These are phyloP conservation scores for Gryganskiella cystojenkinii DNA, from an alignment of 192 early-diverging fungal species.

Conservation along the genomic window DNA sequence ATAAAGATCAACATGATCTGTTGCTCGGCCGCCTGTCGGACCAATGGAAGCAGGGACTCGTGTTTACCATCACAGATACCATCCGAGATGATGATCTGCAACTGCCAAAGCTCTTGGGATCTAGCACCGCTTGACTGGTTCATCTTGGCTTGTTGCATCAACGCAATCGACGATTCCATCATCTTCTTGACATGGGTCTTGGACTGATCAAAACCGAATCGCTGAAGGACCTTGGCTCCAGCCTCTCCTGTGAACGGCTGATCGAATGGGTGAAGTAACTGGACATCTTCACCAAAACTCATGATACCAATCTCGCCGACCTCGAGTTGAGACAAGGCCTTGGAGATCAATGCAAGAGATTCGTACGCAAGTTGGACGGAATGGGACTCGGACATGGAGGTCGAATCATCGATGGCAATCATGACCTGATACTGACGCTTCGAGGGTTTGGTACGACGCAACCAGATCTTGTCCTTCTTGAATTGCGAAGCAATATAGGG, in stretches of 20 bases:
- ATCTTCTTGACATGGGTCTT: slow-evolving; percentile 88
- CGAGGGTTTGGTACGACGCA: slow-evolving; percentile 95
- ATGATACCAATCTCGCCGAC: slow-evolving; percentile 92
- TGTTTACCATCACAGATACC: slow-evolving; percentile 98
- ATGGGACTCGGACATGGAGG: slow-evolving; percentile 93
- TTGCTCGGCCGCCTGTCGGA: slow-evolving; percentile 84
- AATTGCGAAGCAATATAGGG: slow-evolving; percentile 99
- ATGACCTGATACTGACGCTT: slow-evolving; percentile 99
- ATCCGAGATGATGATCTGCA: slow-evolving; percentile 96
- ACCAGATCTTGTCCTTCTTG: slow-evolving; percentile 99
- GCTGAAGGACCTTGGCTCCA: slow-evolving; percentile 89
- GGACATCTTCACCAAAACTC: slow-evolving; percentile 90
- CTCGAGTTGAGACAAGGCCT: slow-evolving; percentile 93
- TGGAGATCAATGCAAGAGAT: slow-evolving; percentile 91
- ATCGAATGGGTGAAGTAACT: slow-evolving; percentile 96
- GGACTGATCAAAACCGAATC: slow-evolving; percentile 92
- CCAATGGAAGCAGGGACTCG: slow-evolving; percentile 81
- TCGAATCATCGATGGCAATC: slow-evolving; percentile 97
- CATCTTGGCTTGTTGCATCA: slow-evolving; percentile 81
- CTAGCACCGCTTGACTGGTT: slow-evolving; percentile 46
- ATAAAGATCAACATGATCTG: slow-evolving; percentile 97
- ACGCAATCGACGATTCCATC: slow-evolving; percentile 84
- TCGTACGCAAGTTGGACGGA: slow-evolving; percentile 95
- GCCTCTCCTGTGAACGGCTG: slow-evolving; percentile 88
- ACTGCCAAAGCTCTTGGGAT: slow-evolving; percentile 91